Evolutionary conservation across 2,329 filamentous ascomycete species (phyloP).

Genomic region (Aspergillus jensenii): DNA sequence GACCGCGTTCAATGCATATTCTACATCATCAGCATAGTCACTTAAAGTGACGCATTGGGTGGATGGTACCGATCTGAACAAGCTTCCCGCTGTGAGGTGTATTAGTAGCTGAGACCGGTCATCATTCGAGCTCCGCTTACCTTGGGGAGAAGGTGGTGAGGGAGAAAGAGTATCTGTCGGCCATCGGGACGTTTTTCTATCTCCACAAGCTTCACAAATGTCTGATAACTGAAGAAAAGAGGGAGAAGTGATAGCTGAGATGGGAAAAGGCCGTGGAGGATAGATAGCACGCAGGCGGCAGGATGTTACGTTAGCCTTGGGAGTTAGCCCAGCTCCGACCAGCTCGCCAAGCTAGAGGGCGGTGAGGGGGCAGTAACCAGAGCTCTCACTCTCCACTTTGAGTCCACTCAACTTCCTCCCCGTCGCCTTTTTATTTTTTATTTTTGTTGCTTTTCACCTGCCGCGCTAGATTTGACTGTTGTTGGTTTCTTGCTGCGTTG

Average conservation of each 20-base stretch:
- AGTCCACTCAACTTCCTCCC: background rate
- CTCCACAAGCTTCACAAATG: conserved; percentile 17
- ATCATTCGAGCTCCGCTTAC: conserved; percentile 48
- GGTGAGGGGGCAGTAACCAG: conserved; percentile 23
- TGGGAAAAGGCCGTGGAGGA: conserved; percentile 18
- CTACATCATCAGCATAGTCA: conserved; percentile 49
- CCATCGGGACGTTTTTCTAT: conserved; percentile 61
- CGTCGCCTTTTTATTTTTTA: conserved; percentile 7
- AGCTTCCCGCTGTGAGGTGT: conserved; percentile 77
- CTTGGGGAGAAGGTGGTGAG: conserved; percentile 99
- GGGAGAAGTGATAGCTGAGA: conserved; percentile 10
- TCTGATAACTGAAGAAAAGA: background rate
- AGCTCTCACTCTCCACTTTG: conserved; percentile 12
- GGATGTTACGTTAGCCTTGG: conserved; percentile 31
- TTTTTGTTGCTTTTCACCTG: conserved; percentile 18
- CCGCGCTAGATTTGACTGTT: background rate
- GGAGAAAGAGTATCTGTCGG: conserved; percentile 98
- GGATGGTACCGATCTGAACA: conserved; percentile 82
- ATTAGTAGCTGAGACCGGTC: conserved; percentile 42
- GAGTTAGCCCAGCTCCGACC: conserved; percentile 10
- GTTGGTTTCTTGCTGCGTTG: background rate
- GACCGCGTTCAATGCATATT: conserved; percentile 98
- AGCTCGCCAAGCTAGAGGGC: conserved; percentile 20
- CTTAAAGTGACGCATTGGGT: background rate
- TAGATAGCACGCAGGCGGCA: conserved; percentile 29